A percentile compares a stretch with the other conserved stretches of the same genome.
Conservation (phyloP, 257 asterid genomes). For the Fraxinus anomala region DNA sequence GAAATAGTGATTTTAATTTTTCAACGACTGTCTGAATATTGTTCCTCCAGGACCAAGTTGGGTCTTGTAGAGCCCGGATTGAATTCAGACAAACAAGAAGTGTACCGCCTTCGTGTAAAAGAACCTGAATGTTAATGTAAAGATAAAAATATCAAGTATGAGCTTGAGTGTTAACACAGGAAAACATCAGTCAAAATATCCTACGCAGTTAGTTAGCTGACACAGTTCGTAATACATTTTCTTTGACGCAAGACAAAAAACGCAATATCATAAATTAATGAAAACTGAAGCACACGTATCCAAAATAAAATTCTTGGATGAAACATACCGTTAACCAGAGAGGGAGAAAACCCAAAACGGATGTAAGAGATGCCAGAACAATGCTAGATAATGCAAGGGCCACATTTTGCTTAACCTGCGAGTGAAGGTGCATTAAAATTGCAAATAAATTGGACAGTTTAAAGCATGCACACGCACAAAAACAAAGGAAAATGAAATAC, state of each 20-base stretch:
- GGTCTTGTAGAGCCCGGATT: conserved; percentile 77
- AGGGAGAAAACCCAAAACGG: conserved; percentile 85
- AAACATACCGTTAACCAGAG: conserved; percentile 85
- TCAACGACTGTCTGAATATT: conserved; percentile 44
- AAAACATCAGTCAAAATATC: background rate
- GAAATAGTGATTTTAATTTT: conserved; percentile 37
- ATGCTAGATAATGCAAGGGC: conserved; percentile 89
- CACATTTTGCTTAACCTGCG: conserved; percentile 90
- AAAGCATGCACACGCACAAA: background rate
- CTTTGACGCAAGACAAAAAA: background rate
- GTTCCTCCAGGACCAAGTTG: conserved; percentile 79
- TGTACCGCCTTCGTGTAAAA: conserved; percentile 96
- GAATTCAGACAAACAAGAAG: conserved; percentile 91
- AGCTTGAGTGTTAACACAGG: background rate
- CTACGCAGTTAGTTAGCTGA: background rate
- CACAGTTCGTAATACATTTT: background rate
- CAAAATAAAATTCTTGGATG: background rate
- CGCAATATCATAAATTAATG: background rate
- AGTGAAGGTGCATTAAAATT: conserved; percentile 6
- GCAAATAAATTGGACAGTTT: background rate
- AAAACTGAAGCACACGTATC: background rate
- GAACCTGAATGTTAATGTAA: conserved; percentile 58
- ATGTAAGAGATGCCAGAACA: conserved; percentile 87
- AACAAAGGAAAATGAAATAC: conserved; percentile 38
- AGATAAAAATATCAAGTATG: background rate